Conservation (phyloP, 2,329 filamentous ascomycete genomes). For the Gaeumannomyces tritici region DNA sequence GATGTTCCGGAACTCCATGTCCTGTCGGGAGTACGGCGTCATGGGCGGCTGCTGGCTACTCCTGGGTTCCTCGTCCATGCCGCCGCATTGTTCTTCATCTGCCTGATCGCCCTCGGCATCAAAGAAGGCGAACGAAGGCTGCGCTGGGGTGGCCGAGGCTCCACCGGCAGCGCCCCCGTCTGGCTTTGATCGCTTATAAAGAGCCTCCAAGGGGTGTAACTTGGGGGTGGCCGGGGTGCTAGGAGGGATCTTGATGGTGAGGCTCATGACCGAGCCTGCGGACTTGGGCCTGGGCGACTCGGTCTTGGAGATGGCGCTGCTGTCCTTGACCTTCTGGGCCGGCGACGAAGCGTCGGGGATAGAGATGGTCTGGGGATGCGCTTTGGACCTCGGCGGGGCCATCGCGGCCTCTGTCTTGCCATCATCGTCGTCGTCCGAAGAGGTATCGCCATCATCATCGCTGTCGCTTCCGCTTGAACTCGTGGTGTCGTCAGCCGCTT, state of each 20-base stretch:
- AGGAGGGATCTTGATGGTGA: conserved; percentile 46
- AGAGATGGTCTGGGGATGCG: not conserved
- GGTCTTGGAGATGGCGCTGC: conserved; percentile 14
- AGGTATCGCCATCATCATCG: conserved; percentile 6
- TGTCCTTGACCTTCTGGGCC: not conserved
- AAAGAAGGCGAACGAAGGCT: conserved; percentile 71
- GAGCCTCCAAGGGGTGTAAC: conserved; percentile 80
- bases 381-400: not conserved
- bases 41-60: conserved; percentile 43
- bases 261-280: conserved; percentile 35
- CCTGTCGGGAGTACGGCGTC: conserved; percentile 74
- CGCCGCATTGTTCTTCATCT: conserved; percentile 16
- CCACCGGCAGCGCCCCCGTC: conserved; percentile 16
- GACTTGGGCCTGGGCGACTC: conserved; percentile 35
- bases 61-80: conserved; percentile 25
- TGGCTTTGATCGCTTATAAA: conserved; percentile 68
- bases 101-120: conserved; percentile 36
- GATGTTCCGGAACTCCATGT: conserved; percentile 64
- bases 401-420: conserved; percentile 14
- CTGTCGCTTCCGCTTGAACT: conserved; percentile 1
- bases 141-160: conserved; percentile 26
- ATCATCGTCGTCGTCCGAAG: conserved; percentile 13
- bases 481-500: conserved; percentile 2
- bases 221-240: conserved; percentile 31
- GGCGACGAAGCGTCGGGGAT: conserved; percentile 1